phyloP scores from a whole-genome alignment of 495 filamentous ascomycete species.

The Lineolata rhizophorae region DNA sequence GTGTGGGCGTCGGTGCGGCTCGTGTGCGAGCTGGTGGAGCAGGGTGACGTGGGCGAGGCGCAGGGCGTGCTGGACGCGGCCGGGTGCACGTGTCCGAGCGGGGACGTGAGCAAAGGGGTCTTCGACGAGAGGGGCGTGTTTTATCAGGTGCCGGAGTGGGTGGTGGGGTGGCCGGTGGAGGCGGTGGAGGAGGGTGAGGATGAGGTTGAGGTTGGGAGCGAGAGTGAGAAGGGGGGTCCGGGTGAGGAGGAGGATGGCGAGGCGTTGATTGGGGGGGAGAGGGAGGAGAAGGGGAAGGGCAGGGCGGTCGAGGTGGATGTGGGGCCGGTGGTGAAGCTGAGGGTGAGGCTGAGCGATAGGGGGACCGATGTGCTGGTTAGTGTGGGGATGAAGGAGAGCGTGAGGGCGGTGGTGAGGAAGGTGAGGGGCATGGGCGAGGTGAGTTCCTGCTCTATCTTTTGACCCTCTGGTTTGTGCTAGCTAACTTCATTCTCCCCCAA shows the following conservation, averaged over 20 bases:
- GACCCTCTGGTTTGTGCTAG: too few species aligned
- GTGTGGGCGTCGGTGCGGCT: slow-evolving; percentile 55
- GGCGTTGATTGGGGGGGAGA: slow-evolving; percentile 3
- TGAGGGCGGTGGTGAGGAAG: slow-evolving; percentile 36
- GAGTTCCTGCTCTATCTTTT: slow-evolving; percentile 15
- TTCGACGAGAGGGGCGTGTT: slow-evolving; percentile 60
- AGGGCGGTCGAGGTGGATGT: too few species aligned
- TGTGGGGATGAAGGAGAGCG: slow-evolving; percentile 36
- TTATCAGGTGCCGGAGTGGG: slow-evolving; percentile 55
- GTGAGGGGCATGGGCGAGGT: slow-evolving; percentile 45
- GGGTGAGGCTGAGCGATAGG: slow-evolving; percentile 47
- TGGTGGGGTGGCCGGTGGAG: slow-evolving; percentile 56
- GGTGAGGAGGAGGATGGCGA: slow-evolving; percentile 13
- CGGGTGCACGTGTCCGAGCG: slow-evolving; percentile 58
- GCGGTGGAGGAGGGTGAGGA: slow-evolving; percentile 23
- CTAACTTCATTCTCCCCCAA: too few species aligned
- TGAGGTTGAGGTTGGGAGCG: slow-evolving; percentile 19
- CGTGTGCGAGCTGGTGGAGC: slow-evolving; percentile 41
- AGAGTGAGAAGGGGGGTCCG: slow-evolving; percentile 15
- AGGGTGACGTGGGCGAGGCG: slow-evolving; percentile 39
- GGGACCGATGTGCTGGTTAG: slow-evolving; percentile 38
- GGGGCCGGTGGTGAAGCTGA: slow-evolving; percentile 31
- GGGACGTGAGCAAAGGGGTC: slow-evolving; percentile 36
- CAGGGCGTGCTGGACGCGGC: slow-evolving; percentile 60
- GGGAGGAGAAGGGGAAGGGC: too few species aligned